A percentile compares a stretch with the other conserved stretches of the same genome.
phyloP scores from a whole-genome alignment of 2,329 filamentous ascomycete species.

The Bipolaris zeicola region DNA sequence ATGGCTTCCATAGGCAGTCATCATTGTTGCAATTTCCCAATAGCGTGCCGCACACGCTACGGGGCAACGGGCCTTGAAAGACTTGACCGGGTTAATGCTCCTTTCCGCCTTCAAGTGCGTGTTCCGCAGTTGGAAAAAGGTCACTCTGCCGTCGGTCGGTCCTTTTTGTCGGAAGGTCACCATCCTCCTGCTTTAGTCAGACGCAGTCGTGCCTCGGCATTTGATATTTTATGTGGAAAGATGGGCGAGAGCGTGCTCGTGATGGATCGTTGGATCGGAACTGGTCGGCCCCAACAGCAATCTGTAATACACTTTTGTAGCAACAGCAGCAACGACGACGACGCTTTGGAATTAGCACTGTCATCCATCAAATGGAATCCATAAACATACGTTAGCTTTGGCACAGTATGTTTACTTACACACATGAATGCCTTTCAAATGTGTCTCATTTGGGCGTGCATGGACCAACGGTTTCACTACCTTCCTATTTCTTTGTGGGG shows the following conservation, averaged over 20 bases:
- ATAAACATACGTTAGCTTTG: not conserved
- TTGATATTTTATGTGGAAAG: constrained; percentile 1
- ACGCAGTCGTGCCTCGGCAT: constrained; percentile 3
- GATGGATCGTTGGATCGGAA: constrained; percentile 4
- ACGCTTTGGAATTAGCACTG: not conserved
- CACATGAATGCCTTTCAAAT: not conserved
- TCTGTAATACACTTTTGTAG: not conserved
- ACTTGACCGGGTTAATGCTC: not conserved
- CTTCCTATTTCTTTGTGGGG: constrained; percentile 8
- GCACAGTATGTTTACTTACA: not conserved
- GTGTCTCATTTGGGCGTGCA: constrained; percentile 4
- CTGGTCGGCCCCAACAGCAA: constrained; percentile 2
- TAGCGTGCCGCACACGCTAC: not conserved
- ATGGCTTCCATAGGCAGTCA: constrained; percentile 4
- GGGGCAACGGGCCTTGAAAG: not conserved
- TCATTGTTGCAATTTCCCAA: constrained; percentile 1
- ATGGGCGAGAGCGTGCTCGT: constrained; percentile 1
- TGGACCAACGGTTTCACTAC: constrained; percentile 12
- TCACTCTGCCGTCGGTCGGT: constrained; percentile 5
- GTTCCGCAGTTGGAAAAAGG: not conserved
- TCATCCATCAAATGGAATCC: not conserved
- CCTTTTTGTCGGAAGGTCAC: not conserved
- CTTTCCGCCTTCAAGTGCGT: constrained; percentile 2
- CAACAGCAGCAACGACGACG: not conserved
- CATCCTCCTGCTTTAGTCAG: not conserved